These are phyloP conservation scores for Blastobotrys niveus DNA, from an alignment of 1,139 yeast genomes.

Conservation along the genomic window DNA sequence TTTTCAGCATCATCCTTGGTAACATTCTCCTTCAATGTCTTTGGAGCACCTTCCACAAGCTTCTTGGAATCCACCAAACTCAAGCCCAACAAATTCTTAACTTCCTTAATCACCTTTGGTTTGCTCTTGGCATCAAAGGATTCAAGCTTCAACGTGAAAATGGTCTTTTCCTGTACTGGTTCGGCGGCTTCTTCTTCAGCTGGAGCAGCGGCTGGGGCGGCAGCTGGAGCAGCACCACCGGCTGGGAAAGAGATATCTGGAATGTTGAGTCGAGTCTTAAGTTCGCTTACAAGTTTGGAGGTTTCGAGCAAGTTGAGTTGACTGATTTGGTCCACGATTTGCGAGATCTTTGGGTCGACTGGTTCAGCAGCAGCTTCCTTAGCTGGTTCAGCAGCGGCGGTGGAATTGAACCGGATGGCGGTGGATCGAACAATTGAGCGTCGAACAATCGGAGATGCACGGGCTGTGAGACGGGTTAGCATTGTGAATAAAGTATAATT, in stretches of 20 bases:
- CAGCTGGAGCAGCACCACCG: conserved; percentile 53
- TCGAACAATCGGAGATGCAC: conserved; percentile 26
- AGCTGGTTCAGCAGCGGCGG: conserved; percentile 36
- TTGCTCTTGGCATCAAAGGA: conserved; percentile 90
- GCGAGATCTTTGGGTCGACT: conserved; percentile 81
- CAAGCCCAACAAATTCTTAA: conserved; percentile 82
- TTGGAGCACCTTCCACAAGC: conserved; percentile 97
- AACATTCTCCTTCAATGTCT: conserved; percentile 77
- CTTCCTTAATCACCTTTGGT: conserved; percentile 97
- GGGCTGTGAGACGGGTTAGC: conserved; percentile 30
- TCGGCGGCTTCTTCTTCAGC: conserved; percentile 72
- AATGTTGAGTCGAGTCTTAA: conserved; percentile 81
- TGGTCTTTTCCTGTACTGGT: conserved; percentile 86
- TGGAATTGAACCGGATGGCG: conserved; percentile 47
- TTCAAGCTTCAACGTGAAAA: conserved; percentile 86
- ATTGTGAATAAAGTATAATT: conserved; percentile 19
- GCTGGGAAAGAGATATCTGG: conserved; percentile 90
- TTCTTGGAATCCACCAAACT: conserved; percentile 96
- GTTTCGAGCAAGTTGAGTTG: conserved; percentile 87
- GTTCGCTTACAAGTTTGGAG: conserved; percentile 71
- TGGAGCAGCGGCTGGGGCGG: conserved; percentile 64
- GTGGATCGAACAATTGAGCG: neutral
- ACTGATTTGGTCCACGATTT: conserved; percentile 87
- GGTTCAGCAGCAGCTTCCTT: conserved; percentile 35
- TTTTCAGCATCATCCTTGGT: conserved; percentile 88